Evolutionary conservation across 805 yeast genomes (phyloP).

Genomic region (Saccharomycopsis capsularis): DNA sequence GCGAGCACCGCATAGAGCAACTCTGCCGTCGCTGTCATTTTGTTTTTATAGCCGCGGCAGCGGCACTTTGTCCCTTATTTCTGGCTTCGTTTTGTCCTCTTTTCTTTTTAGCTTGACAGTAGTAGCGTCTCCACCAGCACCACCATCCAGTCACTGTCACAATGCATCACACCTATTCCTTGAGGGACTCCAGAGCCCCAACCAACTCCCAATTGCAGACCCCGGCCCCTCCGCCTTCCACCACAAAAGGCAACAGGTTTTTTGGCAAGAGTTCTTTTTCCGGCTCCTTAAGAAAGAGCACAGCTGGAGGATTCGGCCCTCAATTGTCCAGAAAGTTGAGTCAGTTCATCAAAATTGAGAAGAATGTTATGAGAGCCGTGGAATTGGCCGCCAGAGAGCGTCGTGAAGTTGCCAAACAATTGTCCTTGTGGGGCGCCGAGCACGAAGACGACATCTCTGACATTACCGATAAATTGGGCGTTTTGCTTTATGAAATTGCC

Average conservation of each 20-base stretch:
- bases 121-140: no score
- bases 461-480: constrained; percentile 96
- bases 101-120: no score
- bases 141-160: background rate
- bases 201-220: constrained; percentile 74
- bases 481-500: constrained; percentile 89
- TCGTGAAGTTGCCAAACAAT: constrained; percentile 93
- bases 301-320: constrained; percentile 93
- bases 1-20: no score
- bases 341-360: constrained; percentile 90
- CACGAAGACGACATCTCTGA: constrained; percentile 89
- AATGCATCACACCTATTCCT: constrained; percentile 82
- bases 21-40: no score
- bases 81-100: no score
- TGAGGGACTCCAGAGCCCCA: constrained; percentile 73
- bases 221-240: constrained; percentile 76
- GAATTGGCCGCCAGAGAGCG: constrained; percentile 92
- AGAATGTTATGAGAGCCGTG: constrained; percentile 88
- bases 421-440: constrained; percentile 96
- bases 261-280: constrained; percentile 66
- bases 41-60: no score
- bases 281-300: constrained; percentile 63
- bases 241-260: constrained; percentile 53
- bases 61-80: no score
- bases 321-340: constrained; percentile 89